A percentile compares a stretch with the other conserved stretches of the same genome.
phyloP scores from a whole-genome alignment of 192 early-diverging fungal species.

The Podochytrium sp. region DNA sequence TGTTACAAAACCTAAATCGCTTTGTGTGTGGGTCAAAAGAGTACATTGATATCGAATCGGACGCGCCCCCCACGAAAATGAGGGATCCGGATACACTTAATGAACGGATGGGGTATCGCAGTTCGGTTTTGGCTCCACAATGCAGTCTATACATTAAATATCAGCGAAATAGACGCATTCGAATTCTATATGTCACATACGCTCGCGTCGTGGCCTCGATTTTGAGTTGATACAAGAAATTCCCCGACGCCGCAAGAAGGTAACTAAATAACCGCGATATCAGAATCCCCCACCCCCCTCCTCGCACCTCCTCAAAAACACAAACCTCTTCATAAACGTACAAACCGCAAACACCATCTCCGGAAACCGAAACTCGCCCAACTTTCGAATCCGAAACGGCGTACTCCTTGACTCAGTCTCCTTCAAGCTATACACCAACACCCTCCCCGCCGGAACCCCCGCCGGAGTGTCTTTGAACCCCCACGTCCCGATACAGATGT shows the following conservation, averaged over 20 bases:
- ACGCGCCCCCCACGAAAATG: conserved; percentile 40
- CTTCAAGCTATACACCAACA: conserved; percentile 56
- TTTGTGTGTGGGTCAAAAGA: conserved; percentile 40
- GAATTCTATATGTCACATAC: conserved; percentile 17
- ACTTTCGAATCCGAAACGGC: conserved; percentile 39
- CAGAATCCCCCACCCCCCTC: too few species aligned
- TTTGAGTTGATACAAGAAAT: conserved; percentile 48
- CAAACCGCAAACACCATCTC: conserved; percentile 41
- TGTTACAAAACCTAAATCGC: conserved; percentile 42
- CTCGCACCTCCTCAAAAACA: neutral
- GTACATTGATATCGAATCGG: conserved; percentile 42
- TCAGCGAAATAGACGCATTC: neutral
- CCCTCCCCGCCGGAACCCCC: conserved; percentile 24
- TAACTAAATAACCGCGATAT: conserved; percentile 38
- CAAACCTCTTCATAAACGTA: conserved; percentile 45
- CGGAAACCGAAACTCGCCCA: conserved; percentile 40
- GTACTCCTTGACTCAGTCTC: conserved; percentile 20
- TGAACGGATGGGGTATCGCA: conserved; percentile 46
- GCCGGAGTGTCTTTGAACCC: conserved; percentile 23
- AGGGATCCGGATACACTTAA: conserved; percentile 33
- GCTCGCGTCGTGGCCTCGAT: conserved; percentile 49
- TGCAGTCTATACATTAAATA: conserved; percentile 45
- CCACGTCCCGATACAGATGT: conserved; percentile 51
- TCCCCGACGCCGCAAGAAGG: conserved; percentile 44
- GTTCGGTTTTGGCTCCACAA: conserved; percentile 32